These are phyloP conservation scores for Eurotiales sp. DNA, from an alignment of 2,329 filamentous ascomycete species.

Conservation along the genomic window DNA sequence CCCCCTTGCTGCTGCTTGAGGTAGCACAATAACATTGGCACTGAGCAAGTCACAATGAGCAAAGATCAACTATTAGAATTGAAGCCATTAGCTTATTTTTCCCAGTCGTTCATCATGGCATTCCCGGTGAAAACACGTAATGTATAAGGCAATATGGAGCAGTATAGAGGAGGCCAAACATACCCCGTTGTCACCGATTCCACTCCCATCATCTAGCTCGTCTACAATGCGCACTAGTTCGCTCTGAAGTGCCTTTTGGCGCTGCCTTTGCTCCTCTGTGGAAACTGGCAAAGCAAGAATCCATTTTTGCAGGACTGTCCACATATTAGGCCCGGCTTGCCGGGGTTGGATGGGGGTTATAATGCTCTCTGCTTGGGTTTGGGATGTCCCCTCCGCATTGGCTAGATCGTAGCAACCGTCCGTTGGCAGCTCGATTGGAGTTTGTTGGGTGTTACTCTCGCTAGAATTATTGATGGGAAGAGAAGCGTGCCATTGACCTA, in stretches of 20 bases:
- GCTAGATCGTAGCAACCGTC: not conserved
- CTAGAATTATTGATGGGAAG: constrained; percentile 49
- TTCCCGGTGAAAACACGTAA: too few species aligned
- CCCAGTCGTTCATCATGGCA: too few species aligned
- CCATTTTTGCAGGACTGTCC: constrained; percentile 97
- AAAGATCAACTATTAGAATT: constrained; percentile 72
- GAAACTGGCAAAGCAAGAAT: constrained; percentile 74
- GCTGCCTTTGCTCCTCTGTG: constrained; percentile 64
- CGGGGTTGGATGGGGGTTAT: constrained; percentile 52
- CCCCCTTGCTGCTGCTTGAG: constrained; percentile 15
- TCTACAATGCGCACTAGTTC: constrained; percentile 69
- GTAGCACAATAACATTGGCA: constrained; percentile 89
- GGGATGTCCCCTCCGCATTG: not conserved
- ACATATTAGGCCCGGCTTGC: constrained; percentile 78
- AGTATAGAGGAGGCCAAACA: too few species aligned
- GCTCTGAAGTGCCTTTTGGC: constrained; percentile 65
- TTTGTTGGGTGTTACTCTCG: not conserved
- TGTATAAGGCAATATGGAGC: not conserved
- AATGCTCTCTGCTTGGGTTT: constrained; percentile 18
- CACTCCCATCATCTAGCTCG: constrained; percentile 71
- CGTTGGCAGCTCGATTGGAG: constrained; percentile 20
- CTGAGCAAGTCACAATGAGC: constrained; percentile 94
- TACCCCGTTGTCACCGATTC: constrained; percentile 72
- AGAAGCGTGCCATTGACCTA: constrained; percentile 89
- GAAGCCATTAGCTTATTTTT: constrained; percentile 10